These are phyloP conservation scores for Epichloe amarillans DNA, from an alignment of 2,329 filamentous ascomycete genomes.

Conservation along the genomic window DNA sequence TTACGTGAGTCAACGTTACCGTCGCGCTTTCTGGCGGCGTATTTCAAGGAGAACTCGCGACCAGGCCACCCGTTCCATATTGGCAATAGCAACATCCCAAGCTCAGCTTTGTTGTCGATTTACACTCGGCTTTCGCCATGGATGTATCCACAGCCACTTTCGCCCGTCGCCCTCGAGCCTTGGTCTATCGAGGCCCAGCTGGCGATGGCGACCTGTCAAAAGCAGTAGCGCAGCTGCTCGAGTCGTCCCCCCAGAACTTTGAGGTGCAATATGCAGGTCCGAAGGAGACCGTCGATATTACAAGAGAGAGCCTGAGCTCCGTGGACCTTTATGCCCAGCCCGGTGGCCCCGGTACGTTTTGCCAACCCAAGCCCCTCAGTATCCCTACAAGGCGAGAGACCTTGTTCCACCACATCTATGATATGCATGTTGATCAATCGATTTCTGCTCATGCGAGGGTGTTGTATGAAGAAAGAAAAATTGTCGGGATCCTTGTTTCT, in stretches of 20 bases:
- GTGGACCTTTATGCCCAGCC: slow-evolving; percentile 11
- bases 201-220: slow-evolving; percentile 10
- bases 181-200: slow-evolving; percentile 13
- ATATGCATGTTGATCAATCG: not conserved
- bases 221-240: slow-evolving; percentile 10
- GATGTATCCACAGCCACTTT: not conserved
- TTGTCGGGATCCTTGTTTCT: not conserved
- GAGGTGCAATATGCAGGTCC: slow-evolving; percentile 11
- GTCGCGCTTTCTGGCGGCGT: not conserved
- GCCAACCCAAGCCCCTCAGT: not conserved
- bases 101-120: not conserved
- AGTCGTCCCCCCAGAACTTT: slow-evolving; percentile 10
- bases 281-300: slow-evolving; percentile 8
- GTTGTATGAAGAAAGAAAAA: not conserved
- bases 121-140: not conserved
- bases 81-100: not conserved
- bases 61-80: not conserved
- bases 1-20: not conserved
- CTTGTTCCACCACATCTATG: not conserved
- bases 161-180: slow-evolving; percentile 5
- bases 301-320: slow-evolving; percentile 6
- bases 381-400: not conserved
- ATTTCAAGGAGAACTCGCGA: not conserved
- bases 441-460: not conserved
- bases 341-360: slow-evolving; percentile 10